A percentile compares a stretch with the other conserved stretches of the same genome.
These are phyloP conservation scores for Gossypium rotundifolium DNA, from an alignment of 345 rosid genomes.

Conservation along the genomic window DNA sequence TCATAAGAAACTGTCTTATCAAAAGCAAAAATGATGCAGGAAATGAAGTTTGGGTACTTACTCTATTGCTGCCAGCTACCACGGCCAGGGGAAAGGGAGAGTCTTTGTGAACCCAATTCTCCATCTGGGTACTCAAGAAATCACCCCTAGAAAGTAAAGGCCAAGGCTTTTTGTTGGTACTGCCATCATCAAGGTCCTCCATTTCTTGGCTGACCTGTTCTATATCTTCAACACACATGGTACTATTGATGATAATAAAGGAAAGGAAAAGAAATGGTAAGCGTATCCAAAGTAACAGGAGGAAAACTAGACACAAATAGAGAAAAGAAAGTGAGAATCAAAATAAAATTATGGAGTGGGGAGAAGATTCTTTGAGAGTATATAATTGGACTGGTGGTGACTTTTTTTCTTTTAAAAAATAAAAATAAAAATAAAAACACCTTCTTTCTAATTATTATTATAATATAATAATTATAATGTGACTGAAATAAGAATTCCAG, in stretches of 20 bases:
- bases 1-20: conserved; percentile 1
- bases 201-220: conserved; percentile 28
- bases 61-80: conserved; percentile 23
- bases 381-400: background rate
- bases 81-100: conserved; percentile 21
- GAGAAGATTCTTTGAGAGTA: conserved; percentile 39
- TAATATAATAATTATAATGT: background rate
- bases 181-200: conserved; percentile 14
- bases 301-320: no score
- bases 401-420: background rate
- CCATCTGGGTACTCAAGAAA: conserved; percentile 41
- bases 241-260: background rate
- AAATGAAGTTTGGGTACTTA: conserved; percentile 23
- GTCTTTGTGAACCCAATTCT: conserved; percentile 12
- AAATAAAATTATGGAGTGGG: conserved; percentile 12
- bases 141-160: conserved; percentile 33
- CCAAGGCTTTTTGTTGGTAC: conserved; percentile 22
- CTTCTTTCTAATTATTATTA: background rate
- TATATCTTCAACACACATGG: conserved; percentile 47
- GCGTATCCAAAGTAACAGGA: conserved; percentile 25
- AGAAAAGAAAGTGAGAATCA: background rate
- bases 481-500: background rate
- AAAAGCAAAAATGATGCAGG: conserved; percentile 27
- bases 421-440: no score
- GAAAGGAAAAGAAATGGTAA: background rate